These are phyloP conservation scores for Epichloe gansuensis DNA, from an alignment of 2,329 filamentous ascomycete genomes.

Conservation along the genomic window DNA sequence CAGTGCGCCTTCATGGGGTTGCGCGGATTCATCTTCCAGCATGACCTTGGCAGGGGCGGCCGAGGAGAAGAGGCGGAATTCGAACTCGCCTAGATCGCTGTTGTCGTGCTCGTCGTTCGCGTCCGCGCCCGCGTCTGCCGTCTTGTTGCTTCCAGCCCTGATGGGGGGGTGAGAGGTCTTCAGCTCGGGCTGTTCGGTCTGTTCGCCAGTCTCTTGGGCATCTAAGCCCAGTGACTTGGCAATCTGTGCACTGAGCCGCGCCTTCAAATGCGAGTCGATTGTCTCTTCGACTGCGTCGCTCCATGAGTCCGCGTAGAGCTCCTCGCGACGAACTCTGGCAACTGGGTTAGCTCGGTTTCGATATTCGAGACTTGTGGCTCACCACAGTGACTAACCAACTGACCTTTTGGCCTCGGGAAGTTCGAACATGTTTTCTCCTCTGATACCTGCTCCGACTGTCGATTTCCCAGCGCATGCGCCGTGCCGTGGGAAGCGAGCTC, in stretches of 20 bases:
- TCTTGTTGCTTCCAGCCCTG: not conserved
- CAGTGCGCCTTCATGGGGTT: conserved; percentile 23
- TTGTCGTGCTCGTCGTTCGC: conserved; percentile 14
- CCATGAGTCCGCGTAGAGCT: conserved; percentile 27
- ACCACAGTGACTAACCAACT: conserved; percentile 10
- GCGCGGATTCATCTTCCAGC: conserved; percentile 30
- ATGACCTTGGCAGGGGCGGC: conserved; percentile 36
- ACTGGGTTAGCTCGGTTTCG: not conserved
- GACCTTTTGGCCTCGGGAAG: conserved; percentile 18
- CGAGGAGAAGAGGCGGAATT: conserved; percentile 45
- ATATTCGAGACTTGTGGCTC: not conserved
- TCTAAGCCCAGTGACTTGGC: conserved; percentile 32
- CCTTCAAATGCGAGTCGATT: conserved; percentile 27
- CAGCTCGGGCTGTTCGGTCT: not conserved
- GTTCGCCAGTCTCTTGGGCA: conserved; percentile 6
- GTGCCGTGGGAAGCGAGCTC: not conserved
- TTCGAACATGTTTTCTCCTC: conserved; percentile 15
- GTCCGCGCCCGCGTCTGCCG: conserved; percentile 12
- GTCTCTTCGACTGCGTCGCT: conserved; percentile 19
- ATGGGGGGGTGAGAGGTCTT: not conserved
- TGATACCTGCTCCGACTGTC: no score
- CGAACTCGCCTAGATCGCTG: conserved; percentile 29
- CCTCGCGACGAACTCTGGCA: conserved; percentile 40
- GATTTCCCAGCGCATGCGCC: not conserved
- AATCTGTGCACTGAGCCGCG: conserved; percentile 34